These are phyloP conservation scores for Fusarium sambucinum DNA, from an alignment of 2,329 filamentous ascomycete species.

Conservation along the genomic window DNA sequence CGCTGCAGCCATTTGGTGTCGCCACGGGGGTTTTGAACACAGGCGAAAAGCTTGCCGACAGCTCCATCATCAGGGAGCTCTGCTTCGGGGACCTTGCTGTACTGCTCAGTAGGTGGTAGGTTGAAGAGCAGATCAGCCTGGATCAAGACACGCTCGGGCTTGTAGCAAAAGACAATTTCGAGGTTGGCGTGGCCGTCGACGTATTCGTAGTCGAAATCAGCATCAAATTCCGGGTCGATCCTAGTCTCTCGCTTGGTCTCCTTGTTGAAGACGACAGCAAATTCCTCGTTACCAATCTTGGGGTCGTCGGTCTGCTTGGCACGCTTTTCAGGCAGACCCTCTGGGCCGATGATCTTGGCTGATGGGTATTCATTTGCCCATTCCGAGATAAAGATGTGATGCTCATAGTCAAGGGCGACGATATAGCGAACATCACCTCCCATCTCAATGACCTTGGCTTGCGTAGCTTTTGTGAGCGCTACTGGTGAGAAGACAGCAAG, in stretches of 20 bases:
- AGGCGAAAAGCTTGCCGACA: slow-evolving; percentile 59
- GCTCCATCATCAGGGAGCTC: slow-evolving; percentile 52
- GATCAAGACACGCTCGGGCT: slow-evolving; percentile 82
- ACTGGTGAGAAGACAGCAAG: slow-evolving; percentile 94
- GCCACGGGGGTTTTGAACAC: slow-evolving; percentile 72
- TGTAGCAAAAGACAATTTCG: slow-evolving; percentile 89
- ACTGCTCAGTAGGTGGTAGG: slow-evolving; percentile 88
- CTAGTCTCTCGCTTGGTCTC: slow-evolving; percentile 63
- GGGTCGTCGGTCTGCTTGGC: slow-evolving; percentile 64
- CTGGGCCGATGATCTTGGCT: slow-evolving; percentile 84
- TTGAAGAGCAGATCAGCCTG: slow-evolving; percentile 95
- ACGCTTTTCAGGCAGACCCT: slow-evolving; percentile 87
- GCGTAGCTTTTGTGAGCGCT: slow-evolving; percentile 81
- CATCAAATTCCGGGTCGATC: slow-evolving; percentile 83
- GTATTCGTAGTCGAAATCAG: slow-evolving; percentile 88
- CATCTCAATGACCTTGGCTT: slow-evolving; percentile 70
- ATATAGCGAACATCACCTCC: slow-evolving; percentile 84
- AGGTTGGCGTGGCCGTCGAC: slow-evolving; percentile 83
- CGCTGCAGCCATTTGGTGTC: slow-evolving; percentile 81
- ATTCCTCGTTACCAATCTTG: slow-evolving; percentile 65
- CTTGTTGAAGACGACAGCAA: slow-evolving; percentile 75
- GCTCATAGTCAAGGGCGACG: slow-evolving; percentile 87
- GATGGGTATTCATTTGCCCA: slow-evolving; percentile 85
- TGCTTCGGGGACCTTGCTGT: slow-evolving; percentile 70
- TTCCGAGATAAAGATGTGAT: slow-evolving; percentile 91